Percentiles rank a stretch among this genome's conserved stretches.
Evolutionary conservation across 768 basidiomycete species (phyloP).

Genomic region (Lepiota subincarnata): DNA sequence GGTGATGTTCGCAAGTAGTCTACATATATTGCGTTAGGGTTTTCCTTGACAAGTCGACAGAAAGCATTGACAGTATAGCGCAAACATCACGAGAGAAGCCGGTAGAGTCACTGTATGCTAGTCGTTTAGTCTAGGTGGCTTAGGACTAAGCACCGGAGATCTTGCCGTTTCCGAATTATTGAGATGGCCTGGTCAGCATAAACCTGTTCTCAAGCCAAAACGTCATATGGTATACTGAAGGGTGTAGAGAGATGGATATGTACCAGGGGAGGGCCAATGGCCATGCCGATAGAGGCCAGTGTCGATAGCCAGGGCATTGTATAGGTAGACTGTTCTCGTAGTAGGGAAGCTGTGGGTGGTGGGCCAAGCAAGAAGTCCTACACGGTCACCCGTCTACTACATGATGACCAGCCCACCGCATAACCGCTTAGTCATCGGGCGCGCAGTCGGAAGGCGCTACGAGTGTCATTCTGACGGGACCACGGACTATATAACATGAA

Average conservation of each 20-base stretch:
- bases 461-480: too few relatives aligned
- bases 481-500: too few relatives aligned
- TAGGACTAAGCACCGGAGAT: constrained; percentile 36
- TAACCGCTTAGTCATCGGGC: too few relatives aligned
- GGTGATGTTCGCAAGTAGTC: constrained; percentile 79
- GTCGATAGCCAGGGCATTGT: constrained; percentile 62
- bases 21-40: constrained; percentile 22
- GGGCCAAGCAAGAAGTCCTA: too few relatives aligned
- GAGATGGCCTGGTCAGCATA: constrained; percentile 81
- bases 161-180: constrained; percentile 58
- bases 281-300: constrained; percentile 74
- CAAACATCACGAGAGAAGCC: constrained; percentile 87
- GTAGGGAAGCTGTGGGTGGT: constrained; percentile 8
- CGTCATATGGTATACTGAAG: constrained; percentile 3
- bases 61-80: constrained; percentile 62
- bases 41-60: constrained; percentile 1
- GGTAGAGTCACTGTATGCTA: constrained; percentile 60
- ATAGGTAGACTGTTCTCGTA: not conserved
- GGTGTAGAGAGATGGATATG: constrained; percentile 11
- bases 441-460: too few relatives aligned
- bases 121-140: constrained; percentile 1
- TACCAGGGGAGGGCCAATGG: constrained; percentile 73
- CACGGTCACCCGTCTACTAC: too few relatives aligned
- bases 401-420: too few relatives aligned
- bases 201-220: constrained; percentile 36